Conservation (phyloP, 495 filamentous ascomycete genomes). For the Sordaria brevicollis region DNA sequence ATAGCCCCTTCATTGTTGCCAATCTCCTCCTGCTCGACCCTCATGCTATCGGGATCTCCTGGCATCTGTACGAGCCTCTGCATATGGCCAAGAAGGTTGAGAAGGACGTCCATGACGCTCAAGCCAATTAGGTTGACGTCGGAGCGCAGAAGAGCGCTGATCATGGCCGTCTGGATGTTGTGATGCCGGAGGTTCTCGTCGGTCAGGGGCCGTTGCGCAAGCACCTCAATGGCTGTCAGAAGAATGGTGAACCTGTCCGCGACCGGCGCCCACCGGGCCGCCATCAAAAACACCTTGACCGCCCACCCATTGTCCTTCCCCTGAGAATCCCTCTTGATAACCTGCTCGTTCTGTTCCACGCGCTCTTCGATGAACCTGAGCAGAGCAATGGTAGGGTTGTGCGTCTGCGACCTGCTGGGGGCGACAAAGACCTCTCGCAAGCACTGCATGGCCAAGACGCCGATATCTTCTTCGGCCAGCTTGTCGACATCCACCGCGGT, state of each 20-base stretch:
- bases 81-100: constrained; percentile 72
- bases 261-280: constrained; percentile 77
- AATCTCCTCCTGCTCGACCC: constrained; percentile 15
- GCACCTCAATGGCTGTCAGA: constrained; percentile 63
- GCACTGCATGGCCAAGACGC: constrained; percentile 69
- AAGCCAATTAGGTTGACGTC: constrained; percentile 87
- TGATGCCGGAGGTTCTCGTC: constrained; percentile 60
- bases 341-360: constrained; percentile 37
- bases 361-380: constrained; percentile 60
- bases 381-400: constrained; percentile 57
- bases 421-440: constrained; percentile 69
- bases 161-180: constrained; percentile 59
- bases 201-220: constrained; percentile 51
- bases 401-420: constrained; percentile 67
- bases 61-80: constrained; percentile 59
- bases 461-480: constrained; percentile 77
- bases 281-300: constrained; percentile 63
- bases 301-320: constrained; percentile 55
- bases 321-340: constrained; percentile 22
- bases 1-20: constrained; percentile 15
- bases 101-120: constrained; percentile 82
- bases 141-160: constrained; percentile 72
- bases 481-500: constrained; percentile 76
- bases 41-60: constrained; percentile 34
- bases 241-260: constrained; percentile 85